These are phyloP conservation scores for Fragaria nilgerrensis DNA, from an alignment of 306 rosid species.

Conservation along the genomic window DNA sequence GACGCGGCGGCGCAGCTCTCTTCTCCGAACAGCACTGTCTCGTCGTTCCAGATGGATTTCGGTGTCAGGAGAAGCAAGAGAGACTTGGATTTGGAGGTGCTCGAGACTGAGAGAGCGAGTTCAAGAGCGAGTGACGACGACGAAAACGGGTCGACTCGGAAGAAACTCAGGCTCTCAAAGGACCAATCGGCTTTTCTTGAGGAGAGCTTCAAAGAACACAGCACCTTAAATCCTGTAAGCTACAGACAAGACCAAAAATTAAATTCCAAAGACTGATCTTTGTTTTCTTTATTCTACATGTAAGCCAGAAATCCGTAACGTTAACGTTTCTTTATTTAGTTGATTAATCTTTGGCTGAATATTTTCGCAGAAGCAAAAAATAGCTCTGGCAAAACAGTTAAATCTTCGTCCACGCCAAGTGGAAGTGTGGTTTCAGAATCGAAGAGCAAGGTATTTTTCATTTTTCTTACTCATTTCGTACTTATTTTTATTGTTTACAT, in stretches of 20 bases:
- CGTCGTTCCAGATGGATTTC: constrained; percentile 77
- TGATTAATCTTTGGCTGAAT: neutral
- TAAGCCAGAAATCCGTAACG: neutral
- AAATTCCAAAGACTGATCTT: neutral
- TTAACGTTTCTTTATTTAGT: neutral
- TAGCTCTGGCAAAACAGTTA: constrained; percentile 73
- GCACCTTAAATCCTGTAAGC: constrained; percentile 82
- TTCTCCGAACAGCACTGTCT: constrained; percentile 74
- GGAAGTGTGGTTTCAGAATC: constrained; percentile 97
- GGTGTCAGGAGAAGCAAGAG: constrained; percentile 39
- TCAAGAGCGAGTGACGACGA: constrained; percentile 85
- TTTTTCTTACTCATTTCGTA: neutral
- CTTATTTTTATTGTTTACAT: neutral
- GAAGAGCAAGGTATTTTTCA: constrained; percentile 80
- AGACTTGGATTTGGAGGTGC: constrained; percentile 37
- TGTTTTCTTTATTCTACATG: neutral
- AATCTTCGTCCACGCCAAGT: constrained; percentile 98
- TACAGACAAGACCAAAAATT: neutral
- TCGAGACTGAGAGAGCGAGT: constrained; percentile 51
- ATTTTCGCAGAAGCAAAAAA: constrained; percentile 74
- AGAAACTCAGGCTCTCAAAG: constrained; percentile 90
- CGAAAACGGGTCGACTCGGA: constrained; percentile 70
- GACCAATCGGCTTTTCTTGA: constrained; percentile 92
- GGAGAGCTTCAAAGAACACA: constrained; percentile 89
- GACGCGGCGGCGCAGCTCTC: constrained; percentile 53